phyloP scores from a whole-genome alignment of 2,329 filamentous ascomycete genomes.

The Ceratocystis lukuohia region DNA sequence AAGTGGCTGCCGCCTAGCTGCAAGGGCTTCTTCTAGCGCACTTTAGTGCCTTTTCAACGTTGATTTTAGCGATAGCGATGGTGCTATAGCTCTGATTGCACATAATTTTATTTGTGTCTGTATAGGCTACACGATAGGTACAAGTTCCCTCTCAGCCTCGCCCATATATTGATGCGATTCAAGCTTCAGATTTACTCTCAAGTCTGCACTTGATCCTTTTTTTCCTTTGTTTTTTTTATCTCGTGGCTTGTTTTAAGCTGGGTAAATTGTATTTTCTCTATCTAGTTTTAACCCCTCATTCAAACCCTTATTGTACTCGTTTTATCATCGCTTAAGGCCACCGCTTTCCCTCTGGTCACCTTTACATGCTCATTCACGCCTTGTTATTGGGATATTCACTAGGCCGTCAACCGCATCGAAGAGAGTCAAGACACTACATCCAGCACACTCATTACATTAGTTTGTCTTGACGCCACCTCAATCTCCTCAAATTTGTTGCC shows the following conservation, averaged over 20 bases:
- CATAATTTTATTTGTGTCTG: background rate
- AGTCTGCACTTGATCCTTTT: background rate
- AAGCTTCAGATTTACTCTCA: background rate
- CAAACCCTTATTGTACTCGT: slow-evolving; percentile 2
- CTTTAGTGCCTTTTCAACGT: background rate
- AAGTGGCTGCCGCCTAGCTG: background rate
- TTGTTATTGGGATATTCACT: too few species aligned
- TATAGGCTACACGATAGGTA: background rate
- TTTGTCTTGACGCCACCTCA: background rate
- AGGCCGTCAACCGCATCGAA: too few species aligned
- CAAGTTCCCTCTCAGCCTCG: background rate
- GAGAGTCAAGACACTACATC: too few species aligned
- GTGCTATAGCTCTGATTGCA: background rate
- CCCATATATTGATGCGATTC: background rate
- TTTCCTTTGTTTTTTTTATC: background rate
- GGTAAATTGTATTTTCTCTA: background rate
- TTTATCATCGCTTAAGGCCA: background rate
- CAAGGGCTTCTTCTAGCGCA: background rate
- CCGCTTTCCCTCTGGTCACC: background rate
- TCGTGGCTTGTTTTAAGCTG: background rate
- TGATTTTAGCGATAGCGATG: background rate
- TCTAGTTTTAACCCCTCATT: background rate
- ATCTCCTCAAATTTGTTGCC: background rate
- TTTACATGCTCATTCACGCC: background rate
- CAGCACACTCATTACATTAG: too few species aligned